Evolutionary conservation across 345 rosid genomes (phyloP).

Genomic region (Diplotaxis tenuifolia): DNA sequence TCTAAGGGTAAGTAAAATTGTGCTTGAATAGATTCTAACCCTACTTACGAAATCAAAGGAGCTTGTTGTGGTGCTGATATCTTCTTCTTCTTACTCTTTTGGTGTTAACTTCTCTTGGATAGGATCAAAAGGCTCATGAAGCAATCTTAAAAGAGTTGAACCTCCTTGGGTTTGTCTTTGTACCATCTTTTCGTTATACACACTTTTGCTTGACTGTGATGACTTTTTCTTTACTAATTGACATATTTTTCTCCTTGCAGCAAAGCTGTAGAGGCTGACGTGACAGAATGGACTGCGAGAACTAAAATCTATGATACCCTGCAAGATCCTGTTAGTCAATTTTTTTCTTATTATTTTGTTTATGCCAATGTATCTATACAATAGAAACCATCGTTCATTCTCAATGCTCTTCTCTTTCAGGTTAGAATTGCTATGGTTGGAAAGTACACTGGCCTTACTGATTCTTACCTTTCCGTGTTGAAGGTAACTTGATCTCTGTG

Average conservation of each 20-base stretch:
- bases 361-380: neutral
- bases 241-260: slow-evolving; percentile 48
- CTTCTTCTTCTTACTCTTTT: slow-evolving; percentile 5
- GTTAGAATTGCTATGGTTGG: slow-evolving; percentile 83
- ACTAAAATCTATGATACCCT: slow-evolving; percentile 71
- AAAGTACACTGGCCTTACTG: slow-evolving; percentile 72
- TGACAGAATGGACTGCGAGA: slow-evolving; percentile 79
- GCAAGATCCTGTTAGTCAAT: slow-evolving; percentile 58
- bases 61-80: slow-evolving; percentile 4
- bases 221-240: slow-evolving; percentile 2
- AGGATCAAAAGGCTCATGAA: slow-evolving; percentile 94
- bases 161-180: slow-evolving; percentile 61
- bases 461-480: slow-evolving; percentile 71
- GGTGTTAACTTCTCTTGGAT: slow-evolving; percentile 19
- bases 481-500: slow-evolving; percentile 48
- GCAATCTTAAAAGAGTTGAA: slow-evolving; percentile 75
- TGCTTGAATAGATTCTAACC: neutral
- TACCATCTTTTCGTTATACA: slow-evolving; percentile 2
- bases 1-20: slow-evolving; percentile 54
- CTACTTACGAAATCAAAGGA: neutral
- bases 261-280: slow-evolving; percentile 52
- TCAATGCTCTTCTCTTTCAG: slow-evolving; percentile 39
- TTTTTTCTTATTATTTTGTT: neutral
- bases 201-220: slow-evolving; percentile 6
- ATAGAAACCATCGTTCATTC: slow-evolving; percentile 12